Evolutionary conservation across 495 filamentous ascomycete species (phyloP), one percentile per base, ranked within the genome.

Genomic region (Penicillium ochrochloron): DNA sequence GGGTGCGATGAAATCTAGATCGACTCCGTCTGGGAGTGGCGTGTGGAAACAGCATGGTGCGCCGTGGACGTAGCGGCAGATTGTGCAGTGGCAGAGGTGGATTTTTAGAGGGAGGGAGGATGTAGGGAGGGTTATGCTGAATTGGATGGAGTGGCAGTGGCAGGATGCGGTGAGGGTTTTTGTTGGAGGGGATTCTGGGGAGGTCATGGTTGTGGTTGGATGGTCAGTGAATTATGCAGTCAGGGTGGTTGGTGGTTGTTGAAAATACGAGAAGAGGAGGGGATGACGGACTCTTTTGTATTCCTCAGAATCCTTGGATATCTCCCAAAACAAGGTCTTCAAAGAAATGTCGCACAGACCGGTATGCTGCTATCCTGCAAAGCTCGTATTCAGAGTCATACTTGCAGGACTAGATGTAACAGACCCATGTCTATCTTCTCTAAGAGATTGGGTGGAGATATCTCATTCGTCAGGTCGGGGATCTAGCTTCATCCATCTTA

Each of bases 51-150:
- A 78, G 57, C 79, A 86, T 10, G 86, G 75, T 5, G 83, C 73
- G 44, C 90, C 89, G 17, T 84, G 83, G 6, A 75, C 75, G 61
- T 84, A 84, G 53, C 89, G 86, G 66, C 88, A 91, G 51, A 78
- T 77, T 68, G 75, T 74, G 78, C 89, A 92, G 66, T 89, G 88
- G 75, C 89, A 92, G 46, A 92, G 62, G 42, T 78, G 75, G n/a
- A 75, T 63, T 51, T 69, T 59, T 14, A 77, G 58, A 7, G 75
- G 76, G 33, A 77, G 64, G 12, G 59, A 17, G 64, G 58, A 25
- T 54, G 65, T 37, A 50, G 72, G 65, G 33, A 75, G 23, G 56
- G 65, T 66, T 25, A 78, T 19, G 19, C 65, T 70, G 59, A 74
- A 72, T 71, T 70, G 78, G 11, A 79, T 73, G 19, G 70, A 65